Base-by-base conservation (phyloP, 129 eudicot species). In the Deinandra increscens region DNA sequence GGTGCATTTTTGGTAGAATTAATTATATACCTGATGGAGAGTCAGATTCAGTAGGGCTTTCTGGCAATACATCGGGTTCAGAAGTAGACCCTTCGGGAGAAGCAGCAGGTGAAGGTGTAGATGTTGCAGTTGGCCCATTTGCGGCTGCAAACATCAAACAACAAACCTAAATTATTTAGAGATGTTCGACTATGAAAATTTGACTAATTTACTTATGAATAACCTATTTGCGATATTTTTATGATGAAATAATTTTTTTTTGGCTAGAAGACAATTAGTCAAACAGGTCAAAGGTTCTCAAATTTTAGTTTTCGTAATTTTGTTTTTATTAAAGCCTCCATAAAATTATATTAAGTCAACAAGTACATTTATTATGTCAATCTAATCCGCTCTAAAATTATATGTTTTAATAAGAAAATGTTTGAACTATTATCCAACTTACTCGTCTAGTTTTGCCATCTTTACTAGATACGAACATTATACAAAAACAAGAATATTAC, bases 61-160 rank as follows among this genome's bases (percentile, higher is more conserved):
- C 81, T 7, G 87, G 82, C 49, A 78, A 26, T 38, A 73, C 37
- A 36, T 78, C 78, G 14, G 80, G 81, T 51, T 77, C 71, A 7
- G 43, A 41, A 26, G 80, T 79, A 44, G 79, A 71, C 19, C 78
- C 86, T 66, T 29, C 79, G 1, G 91, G 87, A 39, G 85, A 73
- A 73, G 70, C 79, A 44, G 81, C 80, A n/a, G 91, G 85, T 44
- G 75, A 65, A 44, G 81, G 82, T 11, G 83, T 78, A 60, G 84
- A 62, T 53, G 76, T 61, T 50, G 75, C 19, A 4, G 81, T 18
- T 29, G 83, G 79, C 51, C 84, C 87, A 11, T 69, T 75, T 70
- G 77, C 78, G 31, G 75, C 83, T 76, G 70, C 68, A 55, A 74
- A 53, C n/a, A 76, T 15, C 26, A 36, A 60, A 15, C 58, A 70